Evolutionary conservation across 2,329 filamentous ascomycete species (phyloP).

Genomic region (Botrytis hyacinthi): DNA sequence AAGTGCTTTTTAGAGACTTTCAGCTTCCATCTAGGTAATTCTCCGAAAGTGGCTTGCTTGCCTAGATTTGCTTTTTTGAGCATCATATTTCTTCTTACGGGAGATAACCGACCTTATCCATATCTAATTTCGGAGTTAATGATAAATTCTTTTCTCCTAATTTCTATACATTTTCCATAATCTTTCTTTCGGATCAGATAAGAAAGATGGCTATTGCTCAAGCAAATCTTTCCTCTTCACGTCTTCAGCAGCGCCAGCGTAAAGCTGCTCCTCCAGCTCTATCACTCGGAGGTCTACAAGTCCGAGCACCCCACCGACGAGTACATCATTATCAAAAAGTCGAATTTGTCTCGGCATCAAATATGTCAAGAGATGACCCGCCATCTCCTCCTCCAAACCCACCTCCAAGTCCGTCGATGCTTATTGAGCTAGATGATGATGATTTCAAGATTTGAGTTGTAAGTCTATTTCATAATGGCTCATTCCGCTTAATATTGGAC

Average conservation of each 20-base stretch:
- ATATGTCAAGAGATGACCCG: slow-evolving; percentile 41
- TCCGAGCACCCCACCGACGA: slow-evolving; percentile 5
- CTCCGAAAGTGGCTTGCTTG: slow-evolving; percentile 9
- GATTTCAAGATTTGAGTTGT: slow-evolving; percentile 22
- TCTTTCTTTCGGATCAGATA: background rate
- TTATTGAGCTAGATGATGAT: slow-evolving; percentile 18
- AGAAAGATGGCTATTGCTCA: slow-evolving; percentile 12
- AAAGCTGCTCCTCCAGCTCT: background rate
- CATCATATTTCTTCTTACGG: background rate
- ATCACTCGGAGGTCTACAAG: background rate
- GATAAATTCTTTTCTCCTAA: background rate
- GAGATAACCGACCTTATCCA: background rate
- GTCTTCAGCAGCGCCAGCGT: background rate
- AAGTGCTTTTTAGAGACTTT: slow-evolving; percentile 13
- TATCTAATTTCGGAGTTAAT: background rate
- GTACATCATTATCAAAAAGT: background rate
- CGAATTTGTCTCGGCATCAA: slow-evolving; percentile 6
- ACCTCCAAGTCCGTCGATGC: slow-evolving; percentile 40
- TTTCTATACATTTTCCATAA: background rate
- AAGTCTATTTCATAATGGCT: background rate
- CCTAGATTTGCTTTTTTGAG: slow-evolving; percentile 4
- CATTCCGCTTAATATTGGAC: too few relatives aligned
- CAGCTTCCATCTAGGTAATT: slow-evolving; percentile 8
- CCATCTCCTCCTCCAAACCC: slow-evolving; percentile 43
- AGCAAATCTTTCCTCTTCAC: slow-evolving; percentile 4